Evolutionary conservation across 176 grass and related monocot species (phyloP), one percentile per base, ranked within the genome.

Genomic region (Elaeis guineensis): DNA sequence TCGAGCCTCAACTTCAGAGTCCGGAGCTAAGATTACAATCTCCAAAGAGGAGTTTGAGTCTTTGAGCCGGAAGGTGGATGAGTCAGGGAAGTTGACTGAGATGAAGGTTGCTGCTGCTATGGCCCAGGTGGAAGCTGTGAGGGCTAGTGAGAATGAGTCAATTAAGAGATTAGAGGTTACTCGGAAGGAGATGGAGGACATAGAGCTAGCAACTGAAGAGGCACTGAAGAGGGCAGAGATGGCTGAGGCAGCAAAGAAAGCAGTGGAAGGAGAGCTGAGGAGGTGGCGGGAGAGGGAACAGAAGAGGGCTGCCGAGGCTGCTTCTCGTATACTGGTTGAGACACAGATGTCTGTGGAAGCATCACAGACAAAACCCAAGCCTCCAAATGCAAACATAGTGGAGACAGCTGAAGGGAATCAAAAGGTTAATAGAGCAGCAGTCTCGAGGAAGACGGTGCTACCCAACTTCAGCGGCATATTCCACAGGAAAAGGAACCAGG

Each of bases 91-190:
- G 65, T 66, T 96, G 72, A 90, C 82, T 51, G 86, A 90, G 69
- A 96, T 87, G 80, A 96, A 96, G 69, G 80, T 96, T 71, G 75
- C 80, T 82, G 87, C 92, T n/a, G 87, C 92, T 8, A 77, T 87
- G 75, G 92, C 78, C 25, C 87, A 96, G 79, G 86, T 96, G 53
- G 92, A 88, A 65, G 92, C 80, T 21, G 78, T 97, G 56, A 83
- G 78, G 67, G 83, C 92, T 22, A 97, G 83, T 61, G 92, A 97
- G 61, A 88, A 80, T 21, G 92, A 88, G 66, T 78, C 87, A 66
- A 97, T 88, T 21, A 78, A 85, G 65, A 86, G 82, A 74, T 58
- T 97, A 35, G 87, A 91, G 75, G 32, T 73, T 22, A 66, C 87
- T 25, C 63, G 81, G 24, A 97, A 88, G 63, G 92, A 97, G 62